Conservation (phyloP, 208 protist species). For the Balamuthia mandrillaris region DNA sequence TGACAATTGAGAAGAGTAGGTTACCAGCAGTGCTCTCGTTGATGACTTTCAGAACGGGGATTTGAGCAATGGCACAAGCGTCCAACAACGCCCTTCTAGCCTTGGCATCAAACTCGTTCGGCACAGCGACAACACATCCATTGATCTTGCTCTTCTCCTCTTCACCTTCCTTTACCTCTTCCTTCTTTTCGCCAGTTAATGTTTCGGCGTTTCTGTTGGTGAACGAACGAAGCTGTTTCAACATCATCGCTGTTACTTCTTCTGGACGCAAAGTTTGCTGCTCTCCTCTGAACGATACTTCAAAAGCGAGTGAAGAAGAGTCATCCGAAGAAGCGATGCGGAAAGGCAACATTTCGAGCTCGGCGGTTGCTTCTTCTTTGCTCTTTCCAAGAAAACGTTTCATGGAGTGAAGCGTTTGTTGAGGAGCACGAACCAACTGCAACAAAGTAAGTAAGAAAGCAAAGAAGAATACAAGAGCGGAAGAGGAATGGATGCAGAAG, state of each 20-base stretch:
- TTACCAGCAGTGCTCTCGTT: conserved; percentile 5
- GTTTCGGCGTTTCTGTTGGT: not conserved
- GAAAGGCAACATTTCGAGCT: conserved; percentile 22
- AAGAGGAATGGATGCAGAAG: not conserved
- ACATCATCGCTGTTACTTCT: conserved; percentile 20
- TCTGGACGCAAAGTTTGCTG: not conserved
- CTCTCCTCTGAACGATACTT: conserved; percentile 23
- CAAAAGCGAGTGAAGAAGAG: not conserved
- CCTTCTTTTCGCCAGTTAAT: no score
- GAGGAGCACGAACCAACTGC: conserved; percentile 7
- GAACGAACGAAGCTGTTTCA: conserved; percentile 5
- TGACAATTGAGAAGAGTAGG: not conserved
- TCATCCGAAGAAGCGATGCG: not conserved
- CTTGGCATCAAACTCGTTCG: not conserved
- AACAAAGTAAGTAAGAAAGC: not conserved
- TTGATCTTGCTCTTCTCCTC: not conserved
- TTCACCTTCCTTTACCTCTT: not conserved
- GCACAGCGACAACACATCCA: not conserved
- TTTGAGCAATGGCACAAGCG: not conserved
- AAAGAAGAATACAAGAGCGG: not conserved
- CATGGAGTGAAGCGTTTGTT: not conserved
- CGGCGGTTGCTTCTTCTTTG: not conserved
- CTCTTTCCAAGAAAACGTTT: conserved; percentile 2
- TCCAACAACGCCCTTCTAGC: not conserved
- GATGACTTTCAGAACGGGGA: not conserved